Conservation (phyloP, 2,329 filamentous ascomycete genomes). For the Phaeomoniella chlamydospora region DNA sequence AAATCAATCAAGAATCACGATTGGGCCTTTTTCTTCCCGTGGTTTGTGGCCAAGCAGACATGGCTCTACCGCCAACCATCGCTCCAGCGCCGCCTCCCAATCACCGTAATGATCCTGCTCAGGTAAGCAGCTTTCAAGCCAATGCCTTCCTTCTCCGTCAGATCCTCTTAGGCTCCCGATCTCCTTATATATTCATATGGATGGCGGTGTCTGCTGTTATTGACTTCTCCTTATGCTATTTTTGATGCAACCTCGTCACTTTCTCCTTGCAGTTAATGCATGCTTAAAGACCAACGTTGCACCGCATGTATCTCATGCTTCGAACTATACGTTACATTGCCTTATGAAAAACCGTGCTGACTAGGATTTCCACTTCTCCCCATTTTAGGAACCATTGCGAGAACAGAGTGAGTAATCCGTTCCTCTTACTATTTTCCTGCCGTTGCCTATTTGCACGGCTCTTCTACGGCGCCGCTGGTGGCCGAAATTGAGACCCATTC, state of each 20-base stretch:
- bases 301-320: too few species aligned
- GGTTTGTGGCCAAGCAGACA: too few species aligned
- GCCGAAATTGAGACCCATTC: neutral
- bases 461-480: neutral
- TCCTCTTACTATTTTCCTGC: neutral
- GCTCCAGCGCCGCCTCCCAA: neutral
- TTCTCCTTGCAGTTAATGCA: neutral
- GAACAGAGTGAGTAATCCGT: neutral
- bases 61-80: neutral
- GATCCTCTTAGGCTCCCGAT: neutral
- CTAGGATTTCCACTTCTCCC: neutral
- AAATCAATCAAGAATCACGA: too few species aligned
- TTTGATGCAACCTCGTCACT: neutral
- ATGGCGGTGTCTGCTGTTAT: neutral
- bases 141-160: neutral
- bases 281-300: too few species aligned
- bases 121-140: neutral
- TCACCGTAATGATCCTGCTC: neutral
- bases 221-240: neutral
- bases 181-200: neutral
- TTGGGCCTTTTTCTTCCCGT: too few species aligned
- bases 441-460: neutral
- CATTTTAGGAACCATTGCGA: neutral
- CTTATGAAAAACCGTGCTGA: neutral
- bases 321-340: too few species aligned